Evolutionary conservation across 139 green algal genomes (phyloP).

Genomic region (Pseudopediastrum boryanum): DNA sequence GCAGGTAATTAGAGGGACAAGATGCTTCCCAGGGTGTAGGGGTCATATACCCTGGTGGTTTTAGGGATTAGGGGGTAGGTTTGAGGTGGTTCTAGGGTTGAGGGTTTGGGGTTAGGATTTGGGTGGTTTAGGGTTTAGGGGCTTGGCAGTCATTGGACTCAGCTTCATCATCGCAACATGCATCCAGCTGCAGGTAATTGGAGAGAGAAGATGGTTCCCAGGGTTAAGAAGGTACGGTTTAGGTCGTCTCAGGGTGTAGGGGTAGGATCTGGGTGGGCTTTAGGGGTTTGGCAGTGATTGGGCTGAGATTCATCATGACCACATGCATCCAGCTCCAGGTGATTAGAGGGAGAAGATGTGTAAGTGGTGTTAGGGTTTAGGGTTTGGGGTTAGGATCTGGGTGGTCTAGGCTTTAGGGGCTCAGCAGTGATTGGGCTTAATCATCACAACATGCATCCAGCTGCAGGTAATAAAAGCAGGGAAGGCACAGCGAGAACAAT

Average conservation of each 20-base stretch:
- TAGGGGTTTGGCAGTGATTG: slow-evolving; percentile 16
- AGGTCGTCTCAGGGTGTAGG: neutral
- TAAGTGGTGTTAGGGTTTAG: neutral
- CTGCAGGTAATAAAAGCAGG: slow-evolving; percentile 2
- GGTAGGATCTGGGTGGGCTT: neutral
- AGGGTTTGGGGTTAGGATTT: neutral
- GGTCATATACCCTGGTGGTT: neutral
- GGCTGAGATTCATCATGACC: neutral
- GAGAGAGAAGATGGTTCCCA: neutral
- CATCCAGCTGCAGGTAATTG: slow-evolving; percentile 31
- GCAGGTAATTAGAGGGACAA: neutral
- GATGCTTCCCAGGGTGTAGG: neutral
- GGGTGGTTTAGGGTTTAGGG: neutral
- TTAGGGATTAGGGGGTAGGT: neutral
- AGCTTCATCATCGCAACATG: slow-evolving; percentile 29
- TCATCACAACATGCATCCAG: slow-evolving; percentile 36
- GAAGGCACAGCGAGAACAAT: neutral
- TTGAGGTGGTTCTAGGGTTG: neutral
- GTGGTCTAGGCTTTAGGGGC: neutral
- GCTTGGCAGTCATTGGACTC: slow-evolving; percentile 21
- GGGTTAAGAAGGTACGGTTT: neutral
- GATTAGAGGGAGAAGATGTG: neutral
- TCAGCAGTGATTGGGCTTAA: slow-evolving; percentile 25
- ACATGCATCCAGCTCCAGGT: neutral
- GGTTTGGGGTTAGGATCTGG: neutral